Percentiles rank a stretch among this genome's conserved stretches.
Conservation (phyloP, 2,329 filamentous ascomycete species). For the Botrytis squamosa region DNA sequence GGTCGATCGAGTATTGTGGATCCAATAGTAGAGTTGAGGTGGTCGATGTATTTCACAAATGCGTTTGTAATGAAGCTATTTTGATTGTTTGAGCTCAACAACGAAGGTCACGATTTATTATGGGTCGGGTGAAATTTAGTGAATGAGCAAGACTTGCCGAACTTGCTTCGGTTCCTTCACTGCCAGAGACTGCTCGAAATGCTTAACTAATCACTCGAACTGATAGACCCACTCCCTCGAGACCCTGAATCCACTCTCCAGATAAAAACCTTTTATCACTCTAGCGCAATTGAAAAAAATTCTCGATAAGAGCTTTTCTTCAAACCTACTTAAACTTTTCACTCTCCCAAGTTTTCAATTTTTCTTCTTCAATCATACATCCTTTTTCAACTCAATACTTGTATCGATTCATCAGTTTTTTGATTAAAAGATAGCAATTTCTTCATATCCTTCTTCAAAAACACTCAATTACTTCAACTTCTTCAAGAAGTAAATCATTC, state of each 20-base stretch:
- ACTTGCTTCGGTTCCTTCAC: not conserved
- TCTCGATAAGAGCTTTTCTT: constrained; percentile 35
- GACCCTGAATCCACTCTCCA: not conserved
- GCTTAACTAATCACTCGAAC: not conserved
- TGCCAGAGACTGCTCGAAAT: not conserved
- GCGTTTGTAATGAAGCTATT: constrained; percentile 7
- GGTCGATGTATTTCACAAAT: not conserved
- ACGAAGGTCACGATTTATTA: constrained; percentile 22
- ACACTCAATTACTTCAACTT: not conserved
- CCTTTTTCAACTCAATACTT: constrained; percentile 15
- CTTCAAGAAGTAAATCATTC: constrained; percentile 29
- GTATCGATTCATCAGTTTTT: not conserved
- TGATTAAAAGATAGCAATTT: not conserved
- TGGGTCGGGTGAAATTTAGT: constrained; percentile 2
- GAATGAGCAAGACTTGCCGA: not conserved
- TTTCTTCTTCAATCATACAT: constrained; percentile 23
- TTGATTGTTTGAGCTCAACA: constrained; percentile 13
- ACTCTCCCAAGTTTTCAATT: constrained; percentile 24
- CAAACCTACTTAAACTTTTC: constrained; percentile 23
- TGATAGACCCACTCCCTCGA: not conserved
- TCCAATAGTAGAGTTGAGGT: not conserved
- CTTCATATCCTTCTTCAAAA: not conserved
- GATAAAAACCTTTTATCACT: constrained; percentile 15
- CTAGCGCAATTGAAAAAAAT: constrained; percentile 26
- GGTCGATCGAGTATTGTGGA: not conserved